Conservation (phyloP, 495 filamentous ascomycete species). For the Penicillium daleae region DNA sequence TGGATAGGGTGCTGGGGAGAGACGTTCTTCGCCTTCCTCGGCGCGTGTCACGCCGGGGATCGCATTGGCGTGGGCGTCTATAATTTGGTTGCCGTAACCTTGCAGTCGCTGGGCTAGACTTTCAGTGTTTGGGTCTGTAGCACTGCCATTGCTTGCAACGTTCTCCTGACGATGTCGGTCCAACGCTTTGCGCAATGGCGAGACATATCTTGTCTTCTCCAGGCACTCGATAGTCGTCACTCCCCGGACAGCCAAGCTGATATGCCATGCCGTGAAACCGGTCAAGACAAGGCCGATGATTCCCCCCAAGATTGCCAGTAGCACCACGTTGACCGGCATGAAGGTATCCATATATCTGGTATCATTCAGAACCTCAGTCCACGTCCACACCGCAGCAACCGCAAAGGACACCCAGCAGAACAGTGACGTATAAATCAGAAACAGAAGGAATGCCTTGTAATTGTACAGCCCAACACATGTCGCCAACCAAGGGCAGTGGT, state of each 20-base stretch:
- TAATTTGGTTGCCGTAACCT: constrained; percentile 72
- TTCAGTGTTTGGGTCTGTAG: constrained; percentile 58
- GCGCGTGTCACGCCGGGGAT: constrained; percentile 77
- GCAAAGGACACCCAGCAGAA: constrained; percentile 84
- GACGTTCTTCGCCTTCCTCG: constrained; percentile 74
- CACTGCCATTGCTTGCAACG: constrained; percentile 19
- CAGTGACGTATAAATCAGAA: constrained; percentile 86
- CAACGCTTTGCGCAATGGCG: constrained; percentile 71
- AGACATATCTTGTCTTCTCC: constrained; percentile 91
- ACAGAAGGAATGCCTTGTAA: constrained; percentile 93
- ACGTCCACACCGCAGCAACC: constrained; percentile 76
- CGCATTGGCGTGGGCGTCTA: constrained; percentile 81
- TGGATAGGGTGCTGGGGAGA: constrained; percentile 34
- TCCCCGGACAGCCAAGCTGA: constrained; percentile 74
- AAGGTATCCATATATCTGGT: constrained; percentile 65
- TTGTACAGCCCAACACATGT: constrained; percentile 93
- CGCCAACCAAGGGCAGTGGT: constrained; percentile 97
- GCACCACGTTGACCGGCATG: constrained; percentile 87
- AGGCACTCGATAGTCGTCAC: constrained; percentile 94
- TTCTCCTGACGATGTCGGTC: constrained; percentile 62
- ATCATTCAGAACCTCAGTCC: constrained; percentile 71
- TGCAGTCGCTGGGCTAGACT: constrained; percentile 61
- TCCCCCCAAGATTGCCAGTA: constrained; percentile 81
- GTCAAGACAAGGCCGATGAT: constrained; percentile 88
- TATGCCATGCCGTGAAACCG: constrained; percentile 93